A percentile compares a stretch with the other conserved stretches of the same genome.
phyloP scores from a whole-genome alignment of 2,329 filamentous ascomycete genomes.

The Phaeosphaeriaceae sp. region DNA sequence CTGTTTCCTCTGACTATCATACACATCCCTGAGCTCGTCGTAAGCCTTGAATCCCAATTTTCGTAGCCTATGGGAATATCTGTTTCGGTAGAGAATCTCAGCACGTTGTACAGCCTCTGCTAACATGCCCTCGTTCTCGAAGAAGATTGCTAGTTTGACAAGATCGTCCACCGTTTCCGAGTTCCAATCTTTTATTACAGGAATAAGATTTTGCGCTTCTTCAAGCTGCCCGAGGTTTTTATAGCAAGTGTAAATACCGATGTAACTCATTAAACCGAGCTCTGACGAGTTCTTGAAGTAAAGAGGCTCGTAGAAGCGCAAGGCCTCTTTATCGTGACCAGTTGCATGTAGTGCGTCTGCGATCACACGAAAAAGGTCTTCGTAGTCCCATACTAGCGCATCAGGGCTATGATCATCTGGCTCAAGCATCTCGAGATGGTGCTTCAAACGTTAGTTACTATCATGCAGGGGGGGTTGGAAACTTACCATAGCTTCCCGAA shows the following conservation, averaged over 20 bases:
- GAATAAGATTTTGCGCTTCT: slow-evolving; percentile 78
- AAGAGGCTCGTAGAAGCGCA: slow-evolving; percentile 64
- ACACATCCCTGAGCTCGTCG: slow-evolving; percentile 34
- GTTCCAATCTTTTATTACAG: slow-evolving; percentile 75
- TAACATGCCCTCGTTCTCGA: slow-evolving; percentile 71
- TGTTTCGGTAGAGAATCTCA: slow-evolving; percentile 77
- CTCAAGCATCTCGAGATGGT: slow-evolving; percentile 67
- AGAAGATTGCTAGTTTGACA: slow-evolving; percentile 81
- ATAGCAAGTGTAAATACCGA: slow-evolving; percentile 65
- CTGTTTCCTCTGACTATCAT: slow-evolving; percentile 31
- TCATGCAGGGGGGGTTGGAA: neutral
- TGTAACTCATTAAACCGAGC: slow-evolving; percentile 37
- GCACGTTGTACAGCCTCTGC: slow-evolving; percentile 51
- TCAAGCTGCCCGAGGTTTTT: slow-evolving; percentile 66
- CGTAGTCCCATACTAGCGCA: slow-evolving; percentile 67
- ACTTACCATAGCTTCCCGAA: slow-evolving; percentile 75
- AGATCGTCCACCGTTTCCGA: slow-evolving; percentile 76
- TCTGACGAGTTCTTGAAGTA: slow-evolving; percentile 28
- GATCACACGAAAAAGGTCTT: slow-evolving; percentile 79
- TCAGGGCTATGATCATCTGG: slow-evolving; percentile 62
- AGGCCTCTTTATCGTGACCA: slow-evolving; percentile 60
- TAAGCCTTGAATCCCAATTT: slow-evolving; percentile 48
- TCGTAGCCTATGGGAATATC: slow-evolving; percentile 52
- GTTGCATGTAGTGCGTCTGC: slow-evolving; percentile 64
- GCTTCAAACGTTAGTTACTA: slow-evolving; percentile 21